Base-by-base conservation (phyloP, 2,329 filamentous ascomycete genomes). In the Colletotrichum salicis region DNA sequence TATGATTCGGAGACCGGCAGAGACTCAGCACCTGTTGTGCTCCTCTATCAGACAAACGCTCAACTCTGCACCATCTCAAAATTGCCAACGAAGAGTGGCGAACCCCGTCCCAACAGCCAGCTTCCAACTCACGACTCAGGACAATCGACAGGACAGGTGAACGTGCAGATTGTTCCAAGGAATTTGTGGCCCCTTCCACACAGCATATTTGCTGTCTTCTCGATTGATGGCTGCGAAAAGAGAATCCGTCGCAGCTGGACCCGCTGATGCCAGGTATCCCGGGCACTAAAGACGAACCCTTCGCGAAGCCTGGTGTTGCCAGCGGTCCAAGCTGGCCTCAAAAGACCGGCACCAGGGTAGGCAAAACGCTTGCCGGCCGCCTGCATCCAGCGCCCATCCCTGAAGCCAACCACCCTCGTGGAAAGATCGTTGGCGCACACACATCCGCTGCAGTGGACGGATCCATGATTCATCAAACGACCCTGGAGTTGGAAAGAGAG, bases 401-500 rank as follows among this genome's bases (percentile, higher is more conserved):
- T 69, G 59, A 45, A 55, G 54, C 69, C 65, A 54, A 63, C 58
- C 58, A 56, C 59, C 69, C 64, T 56, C 69, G 65, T 69, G 69
- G 65, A 68, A 68, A 63, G 31, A 71, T 63, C 52, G 64, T 69
- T 71, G 69, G 65, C 27, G 65, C 59, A 69, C 35, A 57, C 52
- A 64, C 69, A n/a, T 41, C 68, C 57, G 59, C 27, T 58, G 58
- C n/a, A 54, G 64, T 55, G 33, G 27, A 64, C 27, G 65, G 54
- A 48, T 63, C 69, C 65, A 64, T 71, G 69, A 71, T 71, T 63
- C 54, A 71, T 69, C 65, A 60, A 55, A 69, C 54, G 59, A n/a
- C 51, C 55, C 45, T 33, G 27, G 22, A 48, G 19, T 27, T 22
- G 22, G n/a, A 2, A 41, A 13, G n/a, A 35, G 37, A 12, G 27